These are phyloP conservation scores for Lichtheimia hyalospora DNA, from an alignment of 371 early-diverging fungal species.

Conservation along the genomic window DNA sequence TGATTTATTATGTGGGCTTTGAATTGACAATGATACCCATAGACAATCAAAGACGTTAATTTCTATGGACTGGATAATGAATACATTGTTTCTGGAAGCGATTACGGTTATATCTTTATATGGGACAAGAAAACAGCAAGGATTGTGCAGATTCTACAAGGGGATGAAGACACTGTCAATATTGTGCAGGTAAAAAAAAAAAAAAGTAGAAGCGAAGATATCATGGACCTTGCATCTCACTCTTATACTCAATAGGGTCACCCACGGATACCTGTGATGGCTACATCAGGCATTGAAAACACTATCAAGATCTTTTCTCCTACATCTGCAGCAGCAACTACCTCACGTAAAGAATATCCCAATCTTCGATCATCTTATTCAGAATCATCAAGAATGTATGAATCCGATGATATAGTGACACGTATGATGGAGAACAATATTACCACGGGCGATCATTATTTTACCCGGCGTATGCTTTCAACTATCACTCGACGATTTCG, in stretches of 20 bases:
- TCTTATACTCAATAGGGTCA: constrained; percentile 35
- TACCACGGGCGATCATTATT: constrained; percentile 13
- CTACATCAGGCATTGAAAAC: constrained; percentile 70
- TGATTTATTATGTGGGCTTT: neutral
- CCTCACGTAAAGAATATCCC: constrained; percentile 28
- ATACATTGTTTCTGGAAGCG: constrained; percentile 78
- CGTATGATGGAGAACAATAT: constrained; percentile 22
- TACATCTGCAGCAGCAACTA: constrained; percentile 29
- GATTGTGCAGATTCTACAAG: constrained; percentile 65
- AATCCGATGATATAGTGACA: constrained; percentile 25
- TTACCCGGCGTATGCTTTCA: constrained; percentile 29
- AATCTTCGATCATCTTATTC: constrained; percentile 26
- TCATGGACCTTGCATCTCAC: neutral
- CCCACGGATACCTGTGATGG: constrained; percentile 50
- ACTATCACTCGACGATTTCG: constrained; percentile 14
- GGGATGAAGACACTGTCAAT: constrained; percentile 67
- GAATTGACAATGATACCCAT: constrained; percentile 3
- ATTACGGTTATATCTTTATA: constrained; percentile 74
- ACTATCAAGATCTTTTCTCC: constrained; percentile 74
- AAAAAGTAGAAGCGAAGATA: too few relatives aligned
- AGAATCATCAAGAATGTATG: constrained; percentile 34
- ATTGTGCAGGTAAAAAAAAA: constrained; percentile 38
- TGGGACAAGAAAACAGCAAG: constrained; percentile 71
- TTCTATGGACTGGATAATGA: constrained; percentile 70
- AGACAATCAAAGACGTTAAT: constrained; percentile 81